phyloP scores from a whole-genome alignment of 345 rosid genomes.

The Acer saccharum region DNA sequence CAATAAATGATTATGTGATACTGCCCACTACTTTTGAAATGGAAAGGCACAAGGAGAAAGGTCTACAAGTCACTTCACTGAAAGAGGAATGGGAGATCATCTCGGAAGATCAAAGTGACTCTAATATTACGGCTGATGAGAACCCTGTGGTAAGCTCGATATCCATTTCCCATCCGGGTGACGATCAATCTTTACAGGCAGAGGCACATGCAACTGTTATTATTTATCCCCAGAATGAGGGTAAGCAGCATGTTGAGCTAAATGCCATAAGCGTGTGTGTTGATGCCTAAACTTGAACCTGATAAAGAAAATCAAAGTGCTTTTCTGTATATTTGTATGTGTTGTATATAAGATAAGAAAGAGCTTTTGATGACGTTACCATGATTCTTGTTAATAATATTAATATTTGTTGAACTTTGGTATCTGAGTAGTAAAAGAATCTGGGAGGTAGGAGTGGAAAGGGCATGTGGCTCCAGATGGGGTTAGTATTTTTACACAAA shows the following conservation, averaged over 20 bases:
- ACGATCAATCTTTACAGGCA: constrained; percentile 35
- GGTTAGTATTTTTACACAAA: no score
- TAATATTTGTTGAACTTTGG: no score
- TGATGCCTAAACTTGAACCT: constrained; percentile 43
- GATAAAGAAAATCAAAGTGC: no score
- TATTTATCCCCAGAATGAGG: constrained; percentile 54
- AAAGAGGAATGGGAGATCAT: constrained; percentile 92
- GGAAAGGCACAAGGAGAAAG: constrained; percentile 60
- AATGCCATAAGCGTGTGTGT: constrained; percentile 73
- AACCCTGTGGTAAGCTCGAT: constrained; percentile 51
- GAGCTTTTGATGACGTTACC: background rate
- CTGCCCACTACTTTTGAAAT: constrained; percentile 72
- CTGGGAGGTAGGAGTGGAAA: no score
- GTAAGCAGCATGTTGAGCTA: constrained; percentile 72
- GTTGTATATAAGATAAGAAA: constrained; percentile 11
- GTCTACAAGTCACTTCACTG: constrained; percentile 70
- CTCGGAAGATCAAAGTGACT: constrained; percentile 38
- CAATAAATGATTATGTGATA: constrained; percentile 82
- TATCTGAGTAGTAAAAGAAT: no score
- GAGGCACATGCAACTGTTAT: constrained; percentile 69
- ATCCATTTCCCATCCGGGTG: constrained; percentile 47
- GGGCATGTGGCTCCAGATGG: no score
- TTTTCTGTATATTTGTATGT: background rate
- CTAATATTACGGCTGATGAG: constrained; percentile 16
- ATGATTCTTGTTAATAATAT: no score